These are phyloP conservation scores for Rutstroemia sp. DNA, from an alignment of 2,329 filamentous ascomycete genomes.

Conservation along the genomic window DNA sequence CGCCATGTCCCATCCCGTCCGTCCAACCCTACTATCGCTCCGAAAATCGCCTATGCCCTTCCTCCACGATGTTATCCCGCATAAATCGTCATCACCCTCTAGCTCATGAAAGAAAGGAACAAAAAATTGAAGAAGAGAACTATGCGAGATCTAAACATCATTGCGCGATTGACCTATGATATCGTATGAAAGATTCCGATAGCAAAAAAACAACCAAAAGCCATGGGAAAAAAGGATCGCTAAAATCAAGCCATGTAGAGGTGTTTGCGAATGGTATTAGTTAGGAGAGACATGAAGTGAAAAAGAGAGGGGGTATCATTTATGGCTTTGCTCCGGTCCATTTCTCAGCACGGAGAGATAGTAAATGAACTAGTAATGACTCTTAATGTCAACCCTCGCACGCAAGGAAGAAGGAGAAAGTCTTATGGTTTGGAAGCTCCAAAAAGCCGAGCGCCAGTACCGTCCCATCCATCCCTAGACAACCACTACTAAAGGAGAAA, in stretches of 20 bases:
- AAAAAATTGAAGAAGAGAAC: too few species aligned
- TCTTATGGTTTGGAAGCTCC: not conserved
- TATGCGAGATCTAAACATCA: too few species aligned
- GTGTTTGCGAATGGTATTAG: not conserved
- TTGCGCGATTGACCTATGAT: too few species aligned
- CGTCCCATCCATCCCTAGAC: not conserved
- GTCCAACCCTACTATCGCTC: too few species aligned
- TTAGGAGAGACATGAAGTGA: not conserved
- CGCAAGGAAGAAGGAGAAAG: not conserved
- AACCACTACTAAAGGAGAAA: constrained; percentile 2
- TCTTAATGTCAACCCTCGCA: not conserved
- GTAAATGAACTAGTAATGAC: constrained; percentile 1
- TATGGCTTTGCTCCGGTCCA: not conserved
- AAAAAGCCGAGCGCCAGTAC: not conserved
- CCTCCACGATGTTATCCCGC: too few species aligned
- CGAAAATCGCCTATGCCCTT: too few species aligned
- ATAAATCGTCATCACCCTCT: too few species aligned
- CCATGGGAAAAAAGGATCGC: not conserved
- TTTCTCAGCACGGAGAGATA: constrained; percentile 1
- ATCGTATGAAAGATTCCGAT: too few species aligned
- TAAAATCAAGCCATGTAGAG: not conserved
- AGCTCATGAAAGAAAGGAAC: too few species aligned
- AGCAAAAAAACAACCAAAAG: too few species aligned
- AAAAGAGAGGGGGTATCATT: constrained; percentile 6
- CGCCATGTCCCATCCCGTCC: too few species aligned